Percentiles rank a stretch among this genome's conserved stretches.
Conservation (phyloP, 1,139 yeast genomes). For the Trichomonascaceae sp. region DNA sequence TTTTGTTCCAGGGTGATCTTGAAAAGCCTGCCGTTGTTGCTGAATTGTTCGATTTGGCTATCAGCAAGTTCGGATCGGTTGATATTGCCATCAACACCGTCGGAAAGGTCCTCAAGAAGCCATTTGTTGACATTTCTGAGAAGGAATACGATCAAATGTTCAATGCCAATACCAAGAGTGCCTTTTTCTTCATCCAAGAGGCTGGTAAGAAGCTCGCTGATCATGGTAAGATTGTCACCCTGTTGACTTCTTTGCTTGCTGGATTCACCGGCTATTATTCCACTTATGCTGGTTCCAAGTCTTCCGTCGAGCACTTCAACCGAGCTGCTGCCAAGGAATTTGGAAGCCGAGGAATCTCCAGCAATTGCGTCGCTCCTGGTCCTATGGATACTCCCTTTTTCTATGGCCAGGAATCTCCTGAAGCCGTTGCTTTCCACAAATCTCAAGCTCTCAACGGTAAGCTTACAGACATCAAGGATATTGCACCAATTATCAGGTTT, state of each 20-base stretch:
- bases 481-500: slow-evolving; percentile 57
- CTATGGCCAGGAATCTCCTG: slow-evolving; percentile 52
- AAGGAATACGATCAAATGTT: slow-evolving; percentile 53
- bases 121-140: slow-evolving; percentile 44
- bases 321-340: slow-evolving; percentile 22
- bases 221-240: slow-evolving; percentile 48
- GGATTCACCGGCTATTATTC: slow-evolving; percentile 58
- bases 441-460: slow-evolving; percentile 35
- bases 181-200: slow-evolving; percentile 56
- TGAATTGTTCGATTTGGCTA: slow-evolving; percentile 43
- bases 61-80: slow-evolving; percentile 40
- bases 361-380: slow-evolving; percentile 21
- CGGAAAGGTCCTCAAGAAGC: slow-evolving; percentile 61
- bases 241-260: slow-evolving; percentile 60
- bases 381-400: slow-evolving; percentile 23
- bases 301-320: slow-evolving; percentile 21
- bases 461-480: slow-evolving; percentile 54
- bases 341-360: slow-evolving; percentile 19
- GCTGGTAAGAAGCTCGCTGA: slow-evolving; percentile 48
- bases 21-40: slow-evolving; percentile 40
- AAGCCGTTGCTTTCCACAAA: slow-evolving; percentile 51
- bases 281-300: slow-evolving; percentile 24
- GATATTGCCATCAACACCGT: slow-evolving; percentile 63
- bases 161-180: slow-evolving; percentile 49
- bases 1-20: slow-evolving; percentile 43